Base-by-base conservation (phyloP, 1,139 yeast species). In the Yamadazyma kanchanaburiensis region DNA sequence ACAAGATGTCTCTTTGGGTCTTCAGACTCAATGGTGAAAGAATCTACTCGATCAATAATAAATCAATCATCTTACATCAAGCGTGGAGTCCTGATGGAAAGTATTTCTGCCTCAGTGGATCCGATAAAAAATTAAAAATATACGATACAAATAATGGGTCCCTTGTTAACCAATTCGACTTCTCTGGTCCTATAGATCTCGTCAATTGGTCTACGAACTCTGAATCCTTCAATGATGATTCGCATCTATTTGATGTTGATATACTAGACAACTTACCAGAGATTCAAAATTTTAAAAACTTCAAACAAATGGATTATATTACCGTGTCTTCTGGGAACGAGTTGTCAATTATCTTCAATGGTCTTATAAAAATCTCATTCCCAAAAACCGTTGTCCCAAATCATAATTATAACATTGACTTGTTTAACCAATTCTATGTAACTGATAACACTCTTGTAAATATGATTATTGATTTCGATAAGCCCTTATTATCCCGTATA, bases 11-110 rank as follows among this genome's bases (percentile, higher is more conserved):
- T 7, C 60, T 76, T 13, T 64, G 74, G 67, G 70, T 76, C 11
- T 74, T 69, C 37, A 58, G 84, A 26, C 53, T 70, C 27, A 73
- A 71, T 38, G 83, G 82, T 0, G 77, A 73, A 38, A 48, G 75
- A 29, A 74, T 77, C 5, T 77, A 77, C 61, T 60, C 72, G 22
- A 55, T 69, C 27, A 68, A 58, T 46, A 58, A 60, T 40, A 55
- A 58, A 34, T 44, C 70, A 17, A 43, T 48, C 3, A 65, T 67
- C 11, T 49, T 55, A 5, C 48, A 55, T 8, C 53, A 73, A 5
- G 40, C 55, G 16, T 66, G 68, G 54, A 52, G 55, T 31, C 53
- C 53, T 6, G 54, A 56, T 37, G 74, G 74, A 2, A 52, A 54
- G 22, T 58, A 49, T 33, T 61, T 77, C 35, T 73, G 71, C 16